Percentiles rank a stretch among this genome's conserved stretches.
phyloP scores from a whole-genome alignment of 2,329 filamentous ascomycete genomes.

The Coniochaeta pulveracea region DNA sequence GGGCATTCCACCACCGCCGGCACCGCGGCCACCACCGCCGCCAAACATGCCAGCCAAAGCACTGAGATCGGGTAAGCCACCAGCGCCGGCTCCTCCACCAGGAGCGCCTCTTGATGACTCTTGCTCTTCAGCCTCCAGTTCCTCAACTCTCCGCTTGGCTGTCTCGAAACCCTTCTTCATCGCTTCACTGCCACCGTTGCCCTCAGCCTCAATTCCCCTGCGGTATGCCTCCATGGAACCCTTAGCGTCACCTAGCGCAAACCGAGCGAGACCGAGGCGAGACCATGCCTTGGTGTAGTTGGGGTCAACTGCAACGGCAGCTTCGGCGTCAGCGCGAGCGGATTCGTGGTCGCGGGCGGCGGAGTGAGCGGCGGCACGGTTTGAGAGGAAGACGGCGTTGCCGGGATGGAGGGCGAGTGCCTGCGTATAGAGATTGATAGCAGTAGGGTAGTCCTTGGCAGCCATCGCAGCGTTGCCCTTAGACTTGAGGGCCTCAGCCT shows the following conservation, averaged over 20 bases:
- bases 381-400: constrained; percentile 95
- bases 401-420: constrained; percentile 70
- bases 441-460: constrained; percentile 74
- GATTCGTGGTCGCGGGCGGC: constrained; percentile 75
- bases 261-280: constrained; percentile 79
- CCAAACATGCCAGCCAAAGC: constrained; percentile 62
- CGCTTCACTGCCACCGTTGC: constrained; percentile 85
- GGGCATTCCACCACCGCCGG: constrained; percentile 69
- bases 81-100: constrained; percentile 33
- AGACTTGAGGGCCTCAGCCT: constrained; percentile 81
- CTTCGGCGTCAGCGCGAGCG: constrained; percentile 78
- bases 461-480: constrained; percentile 93
- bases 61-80: constrained; percentile 61
- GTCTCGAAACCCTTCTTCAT: constrained; percentile 98
- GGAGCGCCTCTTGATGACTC: constrained; percentile 22
- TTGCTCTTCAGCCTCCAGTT: constrained; percentile 50
- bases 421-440: constrained; percentile 80
- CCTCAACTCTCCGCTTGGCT: constrained; percentile 75
- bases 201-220: constrained; percentile 87
- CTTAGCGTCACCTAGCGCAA: constrained; percentile 81
- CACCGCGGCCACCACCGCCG: constrained; percentile 45
- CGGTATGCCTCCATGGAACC: constrained; percentile 92
- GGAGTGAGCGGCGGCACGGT: constrained; percentile 88
- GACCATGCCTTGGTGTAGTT: constrained; percentile 97
- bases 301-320: constrained; percentile 78